Conservation (phyloP, 2,329 filamentous ascomycete genomes). For the Monosporascus sp. region DNA sequence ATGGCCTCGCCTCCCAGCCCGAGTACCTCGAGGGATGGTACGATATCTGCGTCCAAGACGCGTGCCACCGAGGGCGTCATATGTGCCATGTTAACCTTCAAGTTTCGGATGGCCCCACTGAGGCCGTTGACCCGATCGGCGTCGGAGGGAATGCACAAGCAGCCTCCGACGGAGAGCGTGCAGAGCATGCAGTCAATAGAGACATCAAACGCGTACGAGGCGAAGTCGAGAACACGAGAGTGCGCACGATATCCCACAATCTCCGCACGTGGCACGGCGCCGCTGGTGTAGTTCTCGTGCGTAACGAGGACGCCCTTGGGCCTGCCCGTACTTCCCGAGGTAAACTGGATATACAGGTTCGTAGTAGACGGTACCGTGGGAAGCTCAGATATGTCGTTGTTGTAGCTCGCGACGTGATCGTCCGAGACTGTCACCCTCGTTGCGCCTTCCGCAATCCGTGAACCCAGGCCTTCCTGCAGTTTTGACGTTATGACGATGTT, state of each 20-base stretch:
- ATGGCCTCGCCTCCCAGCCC: conserved; percentile 49
- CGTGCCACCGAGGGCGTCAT: conserved; percentile 47
- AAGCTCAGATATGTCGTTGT: conserved; percentile 9
- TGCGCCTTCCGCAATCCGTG: conserved; percentile 29
- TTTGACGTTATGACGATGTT: conserved; percentile 35
- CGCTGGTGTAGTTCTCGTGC: conserved; percentile 41
- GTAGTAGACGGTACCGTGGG: conserved; percentile 33
- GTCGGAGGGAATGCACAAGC: conserved; percentile 49
- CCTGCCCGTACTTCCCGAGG: conserved; percentile 58
- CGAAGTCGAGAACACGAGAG: conserved; percentile 42
- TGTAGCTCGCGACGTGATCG: conserved; percentile 15
- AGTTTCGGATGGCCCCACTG: conserved; percentile 37
- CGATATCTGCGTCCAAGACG: conserved; percentile 39
- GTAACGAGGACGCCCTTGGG: conserved; percentile 57
- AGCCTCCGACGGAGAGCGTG: conserved; percentile 44
- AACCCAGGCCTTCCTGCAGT: conserved; percentile 31
- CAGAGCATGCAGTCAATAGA: conserved; percentile 50
- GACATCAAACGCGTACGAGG: conserved; percentile 50
- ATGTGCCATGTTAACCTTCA: conserved; percentile 42
- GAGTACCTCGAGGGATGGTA: conserved; percentile 40
- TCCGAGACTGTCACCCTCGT: conserved; percentile 28
- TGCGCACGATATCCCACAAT: conserved; percentile 36
- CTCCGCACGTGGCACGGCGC: conserved; percentile 36
- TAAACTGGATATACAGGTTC: conserved; percentile 55
- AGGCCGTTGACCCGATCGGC: conserved; percentile 47